phyloP scores from a whole-genome alignment of 495 filamentous ascomycete genomes.

The Neurospora pannonica region DNA sequence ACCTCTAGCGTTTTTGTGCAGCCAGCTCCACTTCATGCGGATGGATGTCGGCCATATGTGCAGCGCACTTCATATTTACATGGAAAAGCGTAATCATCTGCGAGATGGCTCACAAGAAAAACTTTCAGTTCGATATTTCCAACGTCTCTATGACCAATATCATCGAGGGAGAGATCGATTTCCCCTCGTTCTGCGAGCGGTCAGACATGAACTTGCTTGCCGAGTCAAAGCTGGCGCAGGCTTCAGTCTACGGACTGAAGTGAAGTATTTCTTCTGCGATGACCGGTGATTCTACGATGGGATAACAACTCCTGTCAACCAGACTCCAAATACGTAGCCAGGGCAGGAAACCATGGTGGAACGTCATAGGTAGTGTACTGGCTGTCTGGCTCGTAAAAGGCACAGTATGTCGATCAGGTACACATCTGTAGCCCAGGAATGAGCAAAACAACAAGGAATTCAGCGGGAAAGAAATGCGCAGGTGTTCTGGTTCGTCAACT shows the following conservation, averaged over 20 bases:
- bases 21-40: neutral
- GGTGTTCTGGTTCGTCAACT: neutral
- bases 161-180: neutral
- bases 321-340: neutral
- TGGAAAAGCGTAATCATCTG: neutral
- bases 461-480: neutral
- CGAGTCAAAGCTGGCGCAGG: neutral
- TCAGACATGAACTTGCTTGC: neutral
- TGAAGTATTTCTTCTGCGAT: neutral
- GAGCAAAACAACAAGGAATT: neutral
- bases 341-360: neutral
- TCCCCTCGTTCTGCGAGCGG: neutral
- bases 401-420: neutral
- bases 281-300: neutral
- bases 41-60: neutral
- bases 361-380: neutral
- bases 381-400: neutral
- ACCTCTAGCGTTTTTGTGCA: neutral
- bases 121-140: neutral
- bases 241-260: neutral
- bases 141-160: neutral
- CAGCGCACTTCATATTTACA: neutral
- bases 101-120: neutral
- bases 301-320: neutral
- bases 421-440: neutral